A percentile compares a stretch with the other conserved stretches of the same genome.
These are phyloP conservation scores for Dothistroma pini DNA, from an alignment of 2,329 filamentous ascomycete species.

Conservation along the genomic window DNA sequence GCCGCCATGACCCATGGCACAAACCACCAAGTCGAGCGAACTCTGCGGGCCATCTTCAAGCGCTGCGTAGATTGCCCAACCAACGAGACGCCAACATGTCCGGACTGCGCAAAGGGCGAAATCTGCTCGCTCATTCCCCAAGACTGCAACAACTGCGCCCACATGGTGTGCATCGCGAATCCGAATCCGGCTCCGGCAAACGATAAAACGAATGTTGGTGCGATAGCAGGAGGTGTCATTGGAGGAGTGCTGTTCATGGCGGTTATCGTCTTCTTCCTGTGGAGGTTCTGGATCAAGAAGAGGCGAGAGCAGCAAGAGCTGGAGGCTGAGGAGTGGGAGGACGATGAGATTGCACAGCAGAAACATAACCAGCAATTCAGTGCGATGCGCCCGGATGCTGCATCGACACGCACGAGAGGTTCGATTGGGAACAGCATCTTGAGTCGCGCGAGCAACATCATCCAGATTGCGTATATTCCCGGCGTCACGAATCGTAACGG, in stretches of 20 bases:
- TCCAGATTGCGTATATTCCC: slow-evolving; percentile 98
- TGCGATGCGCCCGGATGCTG: slow-evolving; percentile 64
- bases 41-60: slow-evolving; percentile 48
- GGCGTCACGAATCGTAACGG: slow-evolving; percentile 83
- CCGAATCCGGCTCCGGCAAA: slow-evolving; percentile 35
- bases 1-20: not conserved
- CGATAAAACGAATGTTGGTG: slow-evolving; percentile 65
- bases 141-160: slow-evolving; percentile 59
- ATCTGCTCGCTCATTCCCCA: slow-evolving; percentile 58
- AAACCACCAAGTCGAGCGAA: slow-evolving; percentile 8
- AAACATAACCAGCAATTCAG: slow-evolving; percentile 51
- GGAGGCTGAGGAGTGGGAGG: slow-evolving; percentile 53
- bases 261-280: slow-evolving; percentile 74
- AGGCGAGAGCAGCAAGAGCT: slow-evolving; percentile 63
- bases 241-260: slow-evolving; percentile 75
- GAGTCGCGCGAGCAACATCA: slow-evolving; percentile 95
- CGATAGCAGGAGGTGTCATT: slow-evolving; percentile 87
- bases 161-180: slow-evolving; percentile 52
- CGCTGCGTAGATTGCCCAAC: slow-evolving; percentile 58
- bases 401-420: slow-evolving; percentile 68
- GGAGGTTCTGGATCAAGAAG: slow-evolving; percentile 81
- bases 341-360: slow-evolving; percentile 54
- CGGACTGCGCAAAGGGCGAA: slow-evolving; percentile 53
- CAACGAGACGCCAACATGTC: slow-evolving; percentile 53
- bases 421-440: slow-evolving; percentile 95